phyloP scores from a whole-genome alignment of 495 filamentous ascomycete species.

The Aspergillus heteromorphus region DNA sequence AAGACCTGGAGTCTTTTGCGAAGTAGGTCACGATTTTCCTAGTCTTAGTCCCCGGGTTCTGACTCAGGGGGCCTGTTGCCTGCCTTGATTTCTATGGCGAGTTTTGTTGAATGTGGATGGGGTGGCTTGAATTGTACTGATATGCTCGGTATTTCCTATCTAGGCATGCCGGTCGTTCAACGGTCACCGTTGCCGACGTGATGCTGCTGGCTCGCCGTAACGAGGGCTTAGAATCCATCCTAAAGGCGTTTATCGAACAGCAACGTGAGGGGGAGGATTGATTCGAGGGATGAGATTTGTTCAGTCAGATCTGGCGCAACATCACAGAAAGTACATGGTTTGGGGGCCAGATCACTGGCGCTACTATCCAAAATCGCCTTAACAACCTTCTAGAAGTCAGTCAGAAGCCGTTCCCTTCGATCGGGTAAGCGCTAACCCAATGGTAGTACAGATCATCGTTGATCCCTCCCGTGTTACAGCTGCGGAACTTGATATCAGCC shows the following conservation, averaged over 20 bases:
- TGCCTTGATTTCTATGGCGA: no score
- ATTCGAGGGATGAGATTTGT: not conserved
- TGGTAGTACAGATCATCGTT: not conserved
- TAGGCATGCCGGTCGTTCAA: slow-evolving; percentile 77
- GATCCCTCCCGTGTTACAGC: not conserved
- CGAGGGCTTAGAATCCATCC: slow-evolving; percentile 69
- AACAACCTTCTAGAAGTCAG: not conserved
- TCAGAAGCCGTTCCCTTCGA: not conserved
- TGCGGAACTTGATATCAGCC: not conserved
- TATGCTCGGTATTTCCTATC: slow-evolving; percentile 9
- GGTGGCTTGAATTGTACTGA: no score
- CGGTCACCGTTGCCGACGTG: slow-evolving; percentile 79
- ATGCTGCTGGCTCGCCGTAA: slow-evolving; percentile 82
- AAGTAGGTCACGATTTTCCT: slow-evolving; percentile 48
- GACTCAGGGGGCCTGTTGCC: not conserved
- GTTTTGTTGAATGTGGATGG: not conserved
- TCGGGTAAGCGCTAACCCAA: not conserved
- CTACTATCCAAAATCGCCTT: not conserved
- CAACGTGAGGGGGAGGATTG: slow-evolving; percentile 29
- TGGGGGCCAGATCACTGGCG: not conserved
- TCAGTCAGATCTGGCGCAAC: not conserved
- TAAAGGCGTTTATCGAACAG: slow-evolving; percentile 61
- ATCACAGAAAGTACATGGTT: not conserved
- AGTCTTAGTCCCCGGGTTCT: not conserved
- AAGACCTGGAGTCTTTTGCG: slow-evolving; percentile 77